Percentiles rank a stretch among this genome's conserved stretches.
phyloP scores from a whole-genome alignment of 371 early-diverging fungal species.

The Apophysomyces trapeziformis region DNA sequence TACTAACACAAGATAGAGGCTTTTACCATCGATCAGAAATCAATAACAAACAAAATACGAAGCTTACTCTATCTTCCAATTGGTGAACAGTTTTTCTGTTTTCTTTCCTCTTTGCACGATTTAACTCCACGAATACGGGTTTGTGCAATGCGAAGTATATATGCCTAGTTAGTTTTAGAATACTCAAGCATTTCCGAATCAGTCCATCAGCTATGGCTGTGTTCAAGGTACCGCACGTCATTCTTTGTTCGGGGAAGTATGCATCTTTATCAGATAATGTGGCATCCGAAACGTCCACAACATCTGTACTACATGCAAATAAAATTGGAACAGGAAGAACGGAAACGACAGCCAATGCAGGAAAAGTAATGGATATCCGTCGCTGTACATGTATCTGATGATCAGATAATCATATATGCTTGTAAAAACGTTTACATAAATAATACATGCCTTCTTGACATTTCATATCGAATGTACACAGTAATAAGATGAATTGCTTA shows the following conservation, averaged over 20 bases:
- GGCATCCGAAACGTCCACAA: background rate
- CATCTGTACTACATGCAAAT: background rate
- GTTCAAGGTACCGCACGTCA: background rate
- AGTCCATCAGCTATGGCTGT: background rate
- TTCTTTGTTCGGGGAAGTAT: background rate
- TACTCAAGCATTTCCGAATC: constrained; percentile 1
- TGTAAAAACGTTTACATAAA: background rate
- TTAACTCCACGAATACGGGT: too few relatives aligned
- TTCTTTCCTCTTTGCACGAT: background rate
- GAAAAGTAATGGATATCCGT: too few relatives aligned
- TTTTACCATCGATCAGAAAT: too few relatives aligned
- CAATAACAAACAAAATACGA: too few relatives aligned
- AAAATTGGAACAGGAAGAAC: constrained; percentile 1
- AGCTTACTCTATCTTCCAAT: too few relatives aligned
- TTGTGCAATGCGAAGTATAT: background rate
- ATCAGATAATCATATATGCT: background rate
- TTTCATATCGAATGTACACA: too few relatives aligned
- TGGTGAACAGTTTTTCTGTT: background rate
- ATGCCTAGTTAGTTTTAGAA: background rate
- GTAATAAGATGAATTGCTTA: too few relatives aligned
- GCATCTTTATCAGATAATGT: constrained; percentile 6
- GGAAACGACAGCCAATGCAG: background rate
- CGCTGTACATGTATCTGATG: background rate
- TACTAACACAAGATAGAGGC: too few relatives aligned
- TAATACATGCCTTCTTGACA: background rate